Base-by-base conservation (phyloP, 768 basidiomycete genomes). In the Mrakia gelida region DNA sequence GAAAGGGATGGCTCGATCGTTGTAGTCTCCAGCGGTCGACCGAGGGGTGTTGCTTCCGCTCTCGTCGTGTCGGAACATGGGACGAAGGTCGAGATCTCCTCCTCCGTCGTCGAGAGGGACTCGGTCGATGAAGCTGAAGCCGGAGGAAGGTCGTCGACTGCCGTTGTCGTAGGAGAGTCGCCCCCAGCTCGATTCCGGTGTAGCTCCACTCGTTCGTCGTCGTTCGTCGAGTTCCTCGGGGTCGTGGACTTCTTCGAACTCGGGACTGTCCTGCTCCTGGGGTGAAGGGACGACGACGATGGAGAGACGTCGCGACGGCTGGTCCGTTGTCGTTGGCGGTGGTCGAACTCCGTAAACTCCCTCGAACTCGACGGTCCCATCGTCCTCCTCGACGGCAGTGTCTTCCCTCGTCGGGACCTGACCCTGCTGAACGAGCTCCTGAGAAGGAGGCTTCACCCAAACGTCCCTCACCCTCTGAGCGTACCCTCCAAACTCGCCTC, bases 1-100 rank as follows among this genome's bases (percentile, higher is more conserved):
- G 72, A 73, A 73, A 10, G 72, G 72, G 34, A 52, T 18, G 9
- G 72, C 52, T 38, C 72, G 72, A n/a, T 73, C 72, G 54, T 73
- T 59, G 56, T 73, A 73, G 34, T 73, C 72, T 13, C 72, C 72
- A 5, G 72, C 72, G 21, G 72, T 59, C 3, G 72, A 73, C 13
- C 52, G 52, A 32, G 72, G 56, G 8, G 72, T 54, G 54, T 70
- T 70, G 67, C 34, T 70, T 4, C 67, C 67, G 13, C 38, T 70
- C 18, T 70, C 26, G 67, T 70, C 41, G 38, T 70, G 34, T 34
- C 67, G 45, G 71, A 56, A 30, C 28, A 72, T 54, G 30, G 52
- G 34, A 26, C 56, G 72, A 9, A 73, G 52, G 32, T 73, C 72
- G 72, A 73, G 49, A 30, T 73, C 67, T 34, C 38, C 65, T 67